phyloP scores from a whole-genome alignment of 345 rosid genomes.

The Alliaria petiolata region DNA sequence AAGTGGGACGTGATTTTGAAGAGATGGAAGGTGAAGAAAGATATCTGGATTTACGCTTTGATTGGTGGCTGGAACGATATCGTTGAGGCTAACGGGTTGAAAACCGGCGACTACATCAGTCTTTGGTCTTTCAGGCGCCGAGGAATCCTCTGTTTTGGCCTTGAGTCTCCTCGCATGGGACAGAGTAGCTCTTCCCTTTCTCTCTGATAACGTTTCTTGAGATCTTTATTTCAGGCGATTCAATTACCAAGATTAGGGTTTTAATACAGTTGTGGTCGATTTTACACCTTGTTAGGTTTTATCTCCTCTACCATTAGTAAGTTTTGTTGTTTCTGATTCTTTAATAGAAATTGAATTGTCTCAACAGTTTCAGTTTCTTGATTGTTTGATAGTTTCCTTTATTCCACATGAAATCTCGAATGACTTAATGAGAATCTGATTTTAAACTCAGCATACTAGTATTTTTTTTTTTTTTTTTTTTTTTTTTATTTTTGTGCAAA shows the following conservation, averaged over 20 bases:
- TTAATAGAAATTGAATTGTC: neutral
- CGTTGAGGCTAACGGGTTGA: neutral
- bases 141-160: constrained; percentile 9
- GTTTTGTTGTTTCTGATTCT: neutral
- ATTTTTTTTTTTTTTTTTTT: too few relatives aligned
- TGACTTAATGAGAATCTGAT: neutral
- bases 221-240: too few relatives aligned
- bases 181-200: too few relatives aligned
- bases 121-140: constrained; percentile 13
- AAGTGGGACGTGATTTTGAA: neutral
- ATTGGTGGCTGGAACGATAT: constrained; percentile 10
- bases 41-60: neutral
- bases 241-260: too few relatives aligned
- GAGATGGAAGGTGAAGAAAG: constrained; percentile 1
- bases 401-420: neutral
- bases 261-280: too few relatives aligned
- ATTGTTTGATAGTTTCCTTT: neutral
- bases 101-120: neutral
- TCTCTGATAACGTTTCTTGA: too few relatives aligned
- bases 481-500: too few relatives aligned
- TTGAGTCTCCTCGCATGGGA: neutral
- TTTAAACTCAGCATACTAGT: too few relatives aligned
- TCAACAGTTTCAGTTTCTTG: neutral
- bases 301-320: neutral
- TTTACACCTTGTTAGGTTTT: too few relatives aligned